phyloP scores from a whole-genome alignment of 768 basidiomycete genomes.

The Termitomyces sp. region DNA sequence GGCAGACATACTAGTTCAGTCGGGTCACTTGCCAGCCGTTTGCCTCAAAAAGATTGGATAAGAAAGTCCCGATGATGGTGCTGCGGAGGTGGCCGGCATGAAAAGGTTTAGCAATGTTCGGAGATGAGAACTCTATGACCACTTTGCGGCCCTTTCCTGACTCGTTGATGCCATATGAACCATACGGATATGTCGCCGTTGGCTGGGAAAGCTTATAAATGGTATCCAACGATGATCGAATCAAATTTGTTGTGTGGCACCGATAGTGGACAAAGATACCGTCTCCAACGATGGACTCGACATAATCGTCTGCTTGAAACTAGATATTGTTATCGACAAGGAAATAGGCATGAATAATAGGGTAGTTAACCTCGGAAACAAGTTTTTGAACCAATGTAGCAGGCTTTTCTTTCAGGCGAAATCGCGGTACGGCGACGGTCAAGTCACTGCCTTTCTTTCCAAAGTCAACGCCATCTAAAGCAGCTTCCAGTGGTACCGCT shows the following conservation, averaged over 20 bases:
- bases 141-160: conserved; percentile 77
- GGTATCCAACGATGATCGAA: conserved; percentile 4
- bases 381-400: conserved; percentile 5
- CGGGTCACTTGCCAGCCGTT: conserved; percentile 87
- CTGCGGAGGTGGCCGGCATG: conserved; percentile 95
- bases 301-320: conserved; percentile 10
- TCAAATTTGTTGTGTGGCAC: conserved; percentile 8
- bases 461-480: conserved; percentile 66
- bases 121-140: conserved; percentile 89
- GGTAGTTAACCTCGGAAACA: conserved; percentile 1
- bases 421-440: conserved; percentile 75
- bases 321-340: not conserved
- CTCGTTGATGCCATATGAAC: conserved; percentile 78
- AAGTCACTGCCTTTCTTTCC: conserved; percentile 93
- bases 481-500: conserved; percentile 14
- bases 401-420: conserved; percentile 11
- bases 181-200: conserved; percentile 37
- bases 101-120: conserved; percentile 97
- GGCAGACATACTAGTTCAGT: conserved; percentile 64
- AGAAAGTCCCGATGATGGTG: conserved; percentile 93
- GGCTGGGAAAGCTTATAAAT: conserved; percentile 53
- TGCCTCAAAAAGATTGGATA: conserved; percentile 84
- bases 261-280: conserved; percentile 13
- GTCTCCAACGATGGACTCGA: conserved; percentile 9
- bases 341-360: not conserved